phyloP scores from a whole-genome alignment of 2,329 filamentous ascomycete genomes.

The Colletotrichum sp. region DNA sequence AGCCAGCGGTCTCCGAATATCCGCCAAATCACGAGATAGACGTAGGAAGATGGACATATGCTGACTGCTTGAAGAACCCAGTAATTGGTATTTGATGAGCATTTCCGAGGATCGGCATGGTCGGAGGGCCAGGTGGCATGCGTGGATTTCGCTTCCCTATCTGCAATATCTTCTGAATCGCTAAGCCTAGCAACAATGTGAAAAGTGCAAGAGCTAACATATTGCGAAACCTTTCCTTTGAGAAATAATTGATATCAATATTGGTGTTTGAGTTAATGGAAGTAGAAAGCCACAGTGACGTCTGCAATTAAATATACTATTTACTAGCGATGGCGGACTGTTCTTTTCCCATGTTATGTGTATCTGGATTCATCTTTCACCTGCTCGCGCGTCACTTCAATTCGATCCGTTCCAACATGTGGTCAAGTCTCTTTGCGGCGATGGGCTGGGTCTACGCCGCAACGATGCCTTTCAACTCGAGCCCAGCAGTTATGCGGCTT shows the following conservation, averaged over 20 bases:
- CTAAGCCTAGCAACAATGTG: not conserved
- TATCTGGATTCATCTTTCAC: too few species aligned
- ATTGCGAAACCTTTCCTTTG: not conserved
- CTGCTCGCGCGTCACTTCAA: too few species aligned
- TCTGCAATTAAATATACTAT: accelerated
- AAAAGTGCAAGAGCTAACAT: not conserved
- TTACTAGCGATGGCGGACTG: too few species aligned
- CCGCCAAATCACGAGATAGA: not conserved
- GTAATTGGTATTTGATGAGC: constrained; percentile 27
- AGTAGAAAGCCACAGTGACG: accelerated
- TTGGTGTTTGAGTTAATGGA: not conserved
- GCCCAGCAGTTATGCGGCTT: too few species aligned
- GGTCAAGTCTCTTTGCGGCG: too few species aligned
- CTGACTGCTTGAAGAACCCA: constrained; percentile 9
- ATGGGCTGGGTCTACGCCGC: too few species aligned
- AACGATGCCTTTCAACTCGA: too few species aligned
- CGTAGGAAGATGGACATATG: not conserved
- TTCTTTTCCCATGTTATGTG: too few species aligned
- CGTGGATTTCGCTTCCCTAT: not conserved
- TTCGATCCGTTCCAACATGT: too few species aligned
- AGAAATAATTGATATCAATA: not conserved
- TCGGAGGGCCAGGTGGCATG: constrained; percentile 36
- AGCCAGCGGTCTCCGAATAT: not conserved
- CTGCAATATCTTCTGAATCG: not conserved
- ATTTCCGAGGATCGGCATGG: constrained; percentile 45